phyloP scores from a whole-genome alignment of 2,329 filamentous ascomycete species.

The Fusarium tupiense region DNA sequence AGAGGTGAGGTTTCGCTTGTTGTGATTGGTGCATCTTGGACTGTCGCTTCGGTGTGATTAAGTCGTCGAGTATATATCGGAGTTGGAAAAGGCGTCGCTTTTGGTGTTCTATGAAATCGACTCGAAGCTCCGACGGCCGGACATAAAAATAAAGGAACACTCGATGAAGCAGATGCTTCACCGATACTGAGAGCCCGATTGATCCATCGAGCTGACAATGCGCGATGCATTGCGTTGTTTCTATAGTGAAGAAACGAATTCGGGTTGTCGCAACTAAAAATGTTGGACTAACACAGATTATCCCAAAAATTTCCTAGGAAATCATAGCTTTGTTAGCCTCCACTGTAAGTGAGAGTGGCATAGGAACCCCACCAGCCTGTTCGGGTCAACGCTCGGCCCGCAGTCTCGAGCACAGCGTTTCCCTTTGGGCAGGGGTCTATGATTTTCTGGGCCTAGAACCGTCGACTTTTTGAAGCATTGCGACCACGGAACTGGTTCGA shows the following conservation, averaged over 20 bases:
- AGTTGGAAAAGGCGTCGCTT: slow-evolving; percentile 14
- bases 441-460: slow-evolving; percentile 41
- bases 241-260: background rate
- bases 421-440: slow-evolving; percentile 28
- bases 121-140: slow-evolving; percentile 51
- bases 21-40: background rate
- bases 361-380: slow-evolving; percentile 21
- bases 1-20: background rate
- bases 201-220: slow-evolving; percentile 55
- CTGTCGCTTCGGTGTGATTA: slow-evolving; percentile 42
- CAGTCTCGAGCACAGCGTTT: slow-evolving; percentile 24
- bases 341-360: slow-evolving; percentile 13
- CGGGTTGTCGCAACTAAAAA: slow-evolving; percentile 13
- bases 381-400: slow-evolving; percentile 45
- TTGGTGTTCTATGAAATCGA: slow-evolving; percentile 19
- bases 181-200: slow-evolving; percentile 54
- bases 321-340: background rate
- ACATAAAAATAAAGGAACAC: slow-evolving; percentile 60
- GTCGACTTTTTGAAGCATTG: slow-evolving; percentile 43
- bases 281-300: slow-evolving; percentile 23
- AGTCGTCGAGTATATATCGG: slow-evolving; percentile 36
- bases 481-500: slow-evolving; percentile 24
- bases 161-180: slow-evolving; percentile 49
- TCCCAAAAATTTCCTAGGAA: slow-evolving; percentile 41
- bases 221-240: slow-evolving; percentile 54